phyloP scores from a whole-genome alignment of 1,284 basidiomycete genomes.

The Ustilago esculenta region DNA sequence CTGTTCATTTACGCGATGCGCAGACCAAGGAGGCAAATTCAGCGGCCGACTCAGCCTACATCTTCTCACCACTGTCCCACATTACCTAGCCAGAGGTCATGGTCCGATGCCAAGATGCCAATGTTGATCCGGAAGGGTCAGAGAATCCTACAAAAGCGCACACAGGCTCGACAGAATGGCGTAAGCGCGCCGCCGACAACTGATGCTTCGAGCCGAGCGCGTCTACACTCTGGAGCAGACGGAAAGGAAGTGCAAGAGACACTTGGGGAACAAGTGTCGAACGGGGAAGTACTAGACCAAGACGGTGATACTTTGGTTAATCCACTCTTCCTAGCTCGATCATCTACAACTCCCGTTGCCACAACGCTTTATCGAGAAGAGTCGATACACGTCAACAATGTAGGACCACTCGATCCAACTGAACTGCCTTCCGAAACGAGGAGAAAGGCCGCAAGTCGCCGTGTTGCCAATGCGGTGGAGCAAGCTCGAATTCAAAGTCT shows the following conservation, averaged over 20 bases:
- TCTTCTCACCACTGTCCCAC: background rate
- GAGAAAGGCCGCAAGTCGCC: constrained; percentile 32
- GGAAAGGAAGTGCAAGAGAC: background rate
- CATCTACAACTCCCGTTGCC: constrained; percentile 24
- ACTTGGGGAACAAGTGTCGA: background rate
- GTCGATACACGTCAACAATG: background rate
- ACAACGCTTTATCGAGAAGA: background rate
- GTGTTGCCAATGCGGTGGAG: constrained; percentile 34
- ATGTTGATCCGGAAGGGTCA: constrained; percentile 48
- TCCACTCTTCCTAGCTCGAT: constrained; percentile 26
- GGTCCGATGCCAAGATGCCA: constrained; percentile 23
- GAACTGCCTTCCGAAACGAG: constrained; percentile 42
- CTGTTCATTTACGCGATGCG: constrained; percentile 11
- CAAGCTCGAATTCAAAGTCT: constrained; percentile 29
- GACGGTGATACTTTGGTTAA: background rate
- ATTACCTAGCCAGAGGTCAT: background rate
- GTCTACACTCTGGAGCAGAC: background rate
- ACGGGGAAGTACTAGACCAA: background rate
- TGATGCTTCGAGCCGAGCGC: too few relatives aligned
- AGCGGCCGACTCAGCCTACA: constrained; percentile 24
- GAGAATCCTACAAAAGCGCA: constrained; percentile 36
- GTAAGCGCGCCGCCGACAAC: background rate
- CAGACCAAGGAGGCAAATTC: too few relatives aligned
- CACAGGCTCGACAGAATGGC: constrained; percentile 20
- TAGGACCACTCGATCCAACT: constrained; percentile 22